Base-by-base conservation (phyloP, 495 filamentous ascomycete genomes). In the Gamarada debralockiae region DNA sequence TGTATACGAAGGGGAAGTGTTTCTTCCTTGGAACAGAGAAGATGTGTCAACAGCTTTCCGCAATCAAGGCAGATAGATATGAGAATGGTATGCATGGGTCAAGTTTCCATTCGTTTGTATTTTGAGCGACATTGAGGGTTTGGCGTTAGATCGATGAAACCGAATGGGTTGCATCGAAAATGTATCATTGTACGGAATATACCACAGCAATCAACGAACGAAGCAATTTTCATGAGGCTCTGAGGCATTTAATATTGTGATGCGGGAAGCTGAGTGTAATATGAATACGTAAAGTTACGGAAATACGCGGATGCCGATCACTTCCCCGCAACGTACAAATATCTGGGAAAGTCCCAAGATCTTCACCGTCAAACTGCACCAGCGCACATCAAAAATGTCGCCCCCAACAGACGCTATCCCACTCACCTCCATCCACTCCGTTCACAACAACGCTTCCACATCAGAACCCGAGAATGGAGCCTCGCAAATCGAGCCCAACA, bases 1-100 rank as follows among this genome's bases (percentile, higher is more conserved):
- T 47, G 74, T 81, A 10, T 81, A 81, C 59, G 67, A 76, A 23
- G 77, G 77, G 17, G 77, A 81, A 50, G 71, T 77, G 49, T 44
- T 75, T 49, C 76, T 75, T 52, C 77, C 80, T 64, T 81, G 78
- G 78, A 72, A 72, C 9, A 63, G 73, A 53, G 65, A 63, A 15
- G 78, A 81, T 62, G 75, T 79, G 10, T 73, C 73, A 63, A 62
- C 63, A 21, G 76, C 78, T 12, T 81, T 81, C 65, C 60, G 41
- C 37, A 58, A 53, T 29, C 44, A 49, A 38, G 23, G 13, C 27
- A 15, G 23, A 52, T 25, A 25, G 12, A 36, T 17, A 48, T 21
- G 24, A 18, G 36, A 27, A n/a, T 38, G 31, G 25, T 23, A 22
- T 7, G 48, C 48, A 31, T 29, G 10, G 21, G 24, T 20, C 27